Base-by-base conservation (phyloP, 108 stramenopile genomes). In the Cyclotella kingstonii region DNA sequence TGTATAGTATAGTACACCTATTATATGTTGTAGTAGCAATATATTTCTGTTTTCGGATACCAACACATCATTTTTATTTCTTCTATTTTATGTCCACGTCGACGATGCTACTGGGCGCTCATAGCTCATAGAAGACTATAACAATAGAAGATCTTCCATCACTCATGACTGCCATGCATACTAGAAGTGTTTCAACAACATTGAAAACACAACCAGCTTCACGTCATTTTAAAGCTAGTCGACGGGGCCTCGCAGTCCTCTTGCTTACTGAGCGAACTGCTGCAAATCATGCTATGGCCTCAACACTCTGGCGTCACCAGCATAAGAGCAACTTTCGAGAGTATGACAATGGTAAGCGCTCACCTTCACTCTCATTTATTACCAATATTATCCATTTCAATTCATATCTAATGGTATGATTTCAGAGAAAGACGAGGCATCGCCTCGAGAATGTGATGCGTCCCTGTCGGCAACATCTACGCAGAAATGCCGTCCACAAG, bases 241-340 rank as follows among this genome's bases (percentile, higher is more conserved):
- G 58, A 60, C 46, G 58, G 58, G 58, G 58, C 30, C 27, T 60
- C 27, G 38, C 58, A 0, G 15, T 46, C 29, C 23, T 60, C n/a
- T 28, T 73, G 26, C 43, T 73, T 12, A 55, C 72, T 9, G 59
- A 54, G 21, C 34, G 46, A 39, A 21, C 67, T 45, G 58, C 56
- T 23, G n/a, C 34, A 43, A 60, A 43, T 11, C 59, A 60, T 27
- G 65, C 54, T 44, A 34, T 40, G 38, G 68, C 68, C 30, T 42
- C 59, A 18, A 63, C 71, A 12, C 48, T 63, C 27, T 72, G 71
- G 71, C 54, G 64, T 38, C 71, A 64, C 43, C 71, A 63, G 11
- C 54, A 53, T 25, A 54, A 17, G 41, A 49, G 35, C 31, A 33
- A 29, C 21, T 72, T 57, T 28, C 54, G 71, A 23, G 57, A 72